Evolutionary conservation across 2,329 filamentous ascomycete species (phyloP).

Genomic region (Sarocladium brachiariae): DNA sequence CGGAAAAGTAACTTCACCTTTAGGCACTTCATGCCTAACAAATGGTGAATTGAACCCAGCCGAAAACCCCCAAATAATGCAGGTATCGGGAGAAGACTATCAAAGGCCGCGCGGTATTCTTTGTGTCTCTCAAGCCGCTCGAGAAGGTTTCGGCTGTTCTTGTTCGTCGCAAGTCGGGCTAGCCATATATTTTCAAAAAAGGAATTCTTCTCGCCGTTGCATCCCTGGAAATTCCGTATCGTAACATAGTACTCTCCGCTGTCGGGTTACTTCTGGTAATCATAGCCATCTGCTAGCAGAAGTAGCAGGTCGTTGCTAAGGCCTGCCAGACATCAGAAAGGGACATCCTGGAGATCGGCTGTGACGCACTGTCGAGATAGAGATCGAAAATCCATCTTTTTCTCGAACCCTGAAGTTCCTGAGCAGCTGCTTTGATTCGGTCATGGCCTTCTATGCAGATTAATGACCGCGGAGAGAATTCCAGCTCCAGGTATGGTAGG

Average conservation of each 20-base stretch:
- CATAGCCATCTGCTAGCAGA: conserved; percentile 1
- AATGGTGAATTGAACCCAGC: not conserved
- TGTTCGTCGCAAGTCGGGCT: not conserved
- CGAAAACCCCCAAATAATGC: conserved; percentile 2
- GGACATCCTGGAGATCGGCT: too few relatives aligned
- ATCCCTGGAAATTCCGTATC: not conserved
- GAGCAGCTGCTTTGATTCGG: not conserved
- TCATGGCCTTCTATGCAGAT: not conserved
- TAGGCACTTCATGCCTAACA: not conserved
- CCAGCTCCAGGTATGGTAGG: not conserved
- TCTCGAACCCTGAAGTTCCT: conserved; percentile 3
- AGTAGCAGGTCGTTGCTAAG: conserved; percentile 5
- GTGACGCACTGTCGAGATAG: conserved; percentile 5
- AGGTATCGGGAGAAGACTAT: not conserved
- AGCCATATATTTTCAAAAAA: not conserved
- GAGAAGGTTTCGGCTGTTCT: not conserved
- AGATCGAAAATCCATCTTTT: conserved; percentile 9
- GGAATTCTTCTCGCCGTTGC: not conserved
- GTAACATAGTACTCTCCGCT: not conserved
- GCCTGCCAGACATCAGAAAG: not conserved
- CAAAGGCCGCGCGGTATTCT: not conserved
- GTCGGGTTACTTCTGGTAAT: conserved; percentile 3
- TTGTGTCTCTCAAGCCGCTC: not conserved
- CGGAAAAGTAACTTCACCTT: not conserved
- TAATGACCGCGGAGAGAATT: not conserved